phyloP scores from a whole-genome alignment of 257 asterid genomes.

The Phtheirospermum japonicum region DNA sequence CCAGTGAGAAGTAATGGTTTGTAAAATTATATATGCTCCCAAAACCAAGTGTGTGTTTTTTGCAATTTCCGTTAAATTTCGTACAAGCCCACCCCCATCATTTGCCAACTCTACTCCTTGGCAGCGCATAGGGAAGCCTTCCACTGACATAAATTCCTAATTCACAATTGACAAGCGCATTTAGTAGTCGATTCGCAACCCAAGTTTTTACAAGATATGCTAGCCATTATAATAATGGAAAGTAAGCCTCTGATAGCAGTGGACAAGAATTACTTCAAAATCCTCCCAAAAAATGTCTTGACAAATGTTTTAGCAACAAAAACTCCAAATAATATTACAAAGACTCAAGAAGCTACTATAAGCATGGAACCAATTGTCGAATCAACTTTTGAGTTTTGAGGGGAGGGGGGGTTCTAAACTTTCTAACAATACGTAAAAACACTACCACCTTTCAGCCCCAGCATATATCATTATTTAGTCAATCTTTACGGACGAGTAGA shows the following conservation, averaged over 20 bases:
- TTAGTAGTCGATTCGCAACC: no score
- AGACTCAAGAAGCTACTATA: neutral
- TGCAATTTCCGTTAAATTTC: no score
- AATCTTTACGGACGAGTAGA: conserved; percentile 9
- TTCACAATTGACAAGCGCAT: no score
- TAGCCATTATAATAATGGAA: neutral
- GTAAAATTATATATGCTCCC: no score
- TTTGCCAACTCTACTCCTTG: no score
- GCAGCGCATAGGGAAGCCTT: no score
- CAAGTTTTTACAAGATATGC: no score
- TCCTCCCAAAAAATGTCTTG: neutral
- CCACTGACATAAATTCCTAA: no score
- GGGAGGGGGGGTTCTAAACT: neutral
- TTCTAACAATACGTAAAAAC: neutral
- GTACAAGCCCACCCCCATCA: no score
- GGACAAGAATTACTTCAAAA: neutral
- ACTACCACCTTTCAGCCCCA: neutral
- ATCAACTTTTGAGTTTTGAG: neutral
- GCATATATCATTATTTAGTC: neutral
- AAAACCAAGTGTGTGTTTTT: no score
- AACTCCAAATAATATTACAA: neutral
- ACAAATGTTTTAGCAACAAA: neutral
- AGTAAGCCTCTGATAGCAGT: neutral
- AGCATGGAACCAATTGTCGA: neutral
- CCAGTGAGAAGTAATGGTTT: no score